Evolutionary conservation across 768 basidiomycete species (phyloP), one percentile per base, ranked within the genome.

Genomic region (Lentinula guzmanii): DNA sequence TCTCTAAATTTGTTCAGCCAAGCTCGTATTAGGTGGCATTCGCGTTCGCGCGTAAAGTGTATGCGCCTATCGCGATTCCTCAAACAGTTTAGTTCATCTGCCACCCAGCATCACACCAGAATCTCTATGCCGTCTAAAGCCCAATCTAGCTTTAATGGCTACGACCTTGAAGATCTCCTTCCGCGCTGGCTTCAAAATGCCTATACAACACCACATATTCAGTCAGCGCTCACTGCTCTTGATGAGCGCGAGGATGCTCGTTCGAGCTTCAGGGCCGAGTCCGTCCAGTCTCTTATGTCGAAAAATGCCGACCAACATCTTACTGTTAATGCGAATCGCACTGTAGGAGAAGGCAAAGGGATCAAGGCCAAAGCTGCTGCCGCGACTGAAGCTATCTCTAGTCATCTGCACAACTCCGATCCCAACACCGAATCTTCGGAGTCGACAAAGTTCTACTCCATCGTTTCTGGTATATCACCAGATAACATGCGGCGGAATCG

Each of bases 401-500:
- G 39, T 45, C 56, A 45, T 31, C 11, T 54, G 5, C 51, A 34
- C 5, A 34, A 39, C 39, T 54, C 53, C 34, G 31, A 33, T 21
- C n/a, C 52, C 28, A 37, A 34, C n/a, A 18, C 21, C 10, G 5
- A 9, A 6, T 31, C 34, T 54, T 39, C 37, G 8, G 24, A 21
- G 5, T n/a, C 37, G 18, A 28, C n/a, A 13, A 56, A 43, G 11
- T 42, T 41, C 39, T 59, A 59, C 46, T 59, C 58, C n/a, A 41
- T 59, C 33, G 45, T 24, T 11, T 24, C 58, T 16, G 58, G 41
- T 18, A 11, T 21, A 31, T 41, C 10, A 6, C 58, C 43, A 37
- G 58, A 50, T 8, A 82, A 89, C 67, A 52, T 67, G 21, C 65
- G 65, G 51, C 72, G 71, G 35, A 93, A 93, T 75, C 88, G 93